phyloP scores from a whole-genome alignment of 306 rosid genomes.

The Herpetospermum pedunculosum region DNA sequence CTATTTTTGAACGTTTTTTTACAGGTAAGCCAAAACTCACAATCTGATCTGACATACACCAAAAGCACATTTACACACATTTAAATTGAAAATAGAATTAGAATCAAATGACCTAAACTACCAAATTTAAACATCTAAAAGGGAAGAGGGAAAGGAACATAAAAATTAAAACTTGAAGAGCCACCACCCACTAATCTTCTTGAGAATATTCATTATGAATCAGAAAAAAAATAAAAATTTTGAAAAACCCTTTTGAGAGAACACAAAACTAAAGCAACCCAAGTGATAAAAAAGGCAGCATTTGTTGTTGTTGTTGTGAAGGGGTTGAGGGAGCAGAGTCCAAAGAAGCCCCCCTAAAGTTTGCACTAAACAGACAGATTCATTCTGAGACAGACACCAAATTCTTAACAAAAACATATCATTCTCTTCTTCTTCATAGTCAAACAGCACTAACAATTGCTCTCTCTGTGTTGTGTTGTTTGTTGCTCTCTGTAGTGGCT shows the following conservation, averaged over 20 bases:
- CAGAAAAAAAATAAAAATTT: background rate
- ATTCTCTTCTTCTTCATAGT: background rate
- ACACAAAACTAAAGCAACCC: background rate
- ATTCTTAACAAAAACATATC: background rate
- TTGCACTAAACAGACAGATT: slow-evolving; percentile 1
- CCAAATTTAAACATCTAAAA: background rate
- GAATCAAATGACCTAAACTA: background rate
- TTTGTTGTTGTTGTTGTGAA: background rate
- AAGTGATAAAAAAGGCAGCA: background rate
- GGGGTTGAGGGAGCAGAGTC: background rate
- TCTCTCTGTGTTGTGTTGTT: no score
- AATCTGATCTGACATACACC: background rate
- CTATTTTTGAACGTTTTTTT: no score
- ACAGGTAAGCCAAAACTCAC: no score
- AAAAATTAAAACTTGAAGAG: background rate
- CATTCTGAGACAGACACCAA: background rate
- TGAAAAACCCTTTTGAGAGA: background rate
- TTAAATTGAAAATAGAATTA: background rate
- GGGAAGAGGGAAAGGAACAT: background rate
- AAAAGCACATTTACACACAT: background rate
- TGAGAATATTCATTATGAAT: background rate
- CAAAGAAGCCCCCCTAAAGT: background rate
- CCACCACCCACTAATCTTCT: background rate
- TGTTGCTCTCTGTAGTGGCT: background rate
- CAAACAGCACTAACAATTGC: slow-evolving; percentile 9